Evolutionary conservation across 306 rosid species (phyloP).

Genomic region (Lablab purpureus): DNA sequence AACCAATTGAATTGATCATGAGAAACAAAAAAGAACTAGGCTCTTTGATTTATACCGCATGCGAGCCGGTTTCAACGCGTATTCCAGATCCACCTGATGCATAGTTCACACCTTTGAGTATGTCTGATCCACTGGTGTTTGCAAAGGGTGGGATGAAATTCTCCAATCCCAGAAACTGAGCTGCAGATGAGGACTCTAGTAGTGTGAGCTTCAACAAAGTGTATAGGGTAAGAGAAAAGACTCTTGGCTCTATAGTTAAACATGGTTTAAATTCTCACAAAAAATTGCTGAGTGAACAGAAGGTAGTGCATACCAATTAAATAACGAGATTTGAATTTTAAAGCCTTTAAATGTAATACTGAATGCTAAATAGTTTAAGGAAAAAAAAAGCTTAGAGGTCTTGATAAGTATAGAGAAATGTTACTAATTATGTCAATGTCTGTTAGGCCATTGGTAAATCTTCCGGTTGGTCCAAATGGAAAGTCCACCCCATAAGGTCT

Average conservation of each 20-base stretch:
- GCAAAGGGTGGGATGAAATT: constrained; percentile 52
- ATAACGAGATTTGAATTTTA: background rate
- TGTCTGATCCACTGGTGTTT: constrained; percentile 43
- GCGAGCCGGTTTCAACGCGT: constrained; percentile 12
- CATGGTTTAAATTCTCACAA: background rate
- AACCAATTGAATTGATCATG: background rate
- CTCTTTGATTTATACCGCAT: constrained; percentile 1
- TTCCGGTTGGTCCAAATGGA: constrained; percentile 61
- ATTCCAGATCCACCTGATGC: constrained; percentile 56
- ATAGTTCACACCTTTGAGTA: constrained; percentile 56
- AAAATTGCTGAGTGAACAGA: background rate
- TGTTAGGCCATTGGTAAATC: constrained; percentile 70
- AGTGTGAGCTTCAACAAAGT: background rate
- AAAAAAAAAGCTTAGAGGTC: background rate
- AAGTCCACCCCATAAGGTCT: constrained; percentile 73
- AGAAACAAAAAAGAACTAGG: background rate
- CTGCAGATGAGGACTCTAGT: constrained; percentile 29
- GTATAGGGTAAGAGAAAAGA: background rate
- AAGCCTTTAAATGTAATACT: background rate
- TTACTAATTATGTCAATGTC: constrained; percentile 46
- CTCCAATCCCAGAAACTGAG: constrained; percentile 49
- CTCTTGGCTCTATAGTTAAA: background rate
- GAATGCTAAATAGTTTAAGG: background rate
- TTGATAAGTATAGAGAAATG: background rate
- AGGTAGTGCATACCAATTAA: background rate